Evolutionary conservation across 495 filamentous ascomycete species (phyloP).

Genomic region (Xylaria palmicola): DNA sequence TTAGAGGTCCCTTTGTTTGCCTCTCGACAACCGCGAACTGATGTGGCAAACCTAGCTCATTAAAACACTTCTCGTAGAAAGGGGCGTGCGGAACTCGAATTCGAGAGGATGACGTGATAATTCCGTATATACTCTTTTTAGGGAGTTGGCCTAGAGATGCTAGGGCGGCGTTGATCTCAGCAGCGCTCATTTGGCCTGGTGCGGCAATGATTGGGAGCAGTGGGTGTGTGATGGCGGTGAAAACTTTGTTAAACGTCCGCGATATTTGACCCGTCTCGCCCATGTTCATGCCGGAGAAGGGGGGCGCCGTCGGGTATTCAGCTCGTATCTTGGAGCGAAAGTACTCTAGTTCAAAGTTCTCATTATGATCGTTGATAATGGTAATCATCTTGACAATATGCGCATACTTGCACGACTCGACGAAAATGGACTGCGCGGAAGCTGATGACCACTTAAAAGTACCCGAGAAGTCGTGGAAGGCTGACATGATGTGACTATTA

Average conservation of each 20-base stretch:
- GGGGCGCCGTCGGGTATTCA: slow-evolving; percentile 61
- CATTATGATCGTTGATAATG: slow-evolving; percentile 71
- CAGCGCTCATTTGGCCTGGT: slow-evolving; percentile 77
- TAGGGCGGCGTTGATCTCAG: slow-evolving; percentile 77
- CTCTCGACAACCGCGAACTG: slow-evolving; percentile 74
- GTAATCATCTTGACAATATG: slow-evolving; percentile 90
- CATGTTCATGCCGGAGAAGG: slow-evolving; percentile 83
- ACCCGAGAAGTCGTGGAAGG: slow-evolving; percentile 83
- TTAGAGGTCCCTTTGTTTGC: slow-evolving; percentile 58
- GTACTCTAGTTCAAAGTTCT: slow-evolving; percentile 85
- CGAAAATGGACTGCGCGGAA: slow-evolving; percentile 66
- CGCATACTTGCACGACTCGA: slow-evolving; percentile 67
- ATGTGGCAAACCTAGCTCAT: slow-evolving; percentile 81
- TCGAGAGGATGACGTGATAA: slow-evolving; percentile 60
- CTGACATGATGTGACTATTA: slow-evolving; percentile 77
- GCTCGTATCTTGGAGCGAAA: slow-evolving; percentile 74
- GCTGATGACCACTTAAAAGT: slow-evolving; percentile 77
- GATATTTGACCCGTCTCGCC: slow-evolving; percentile 79
- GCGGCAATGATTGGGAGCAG: slow-evolving; percentile 81
- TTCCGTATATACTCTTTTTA: slow-evolving; percentile 75
- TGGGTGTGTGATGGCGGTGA: slow-evolving; percentile 83
- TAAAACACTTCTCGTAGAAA: slow-evolving; percentile 87
- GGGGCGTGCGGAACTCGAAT: slow-evolving; percentile 70
- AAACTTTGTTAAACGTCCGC: slow-evolving; percentile 75
- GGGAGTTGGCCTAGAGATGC: slow-evolving; percentile 77